Evolutionary conservation across 2,329 filamentous ascomycete genomes (phyloP), one percentile per base, ranked within the genome.

Genomic region (Colletotrichum tropicale): DNA sequence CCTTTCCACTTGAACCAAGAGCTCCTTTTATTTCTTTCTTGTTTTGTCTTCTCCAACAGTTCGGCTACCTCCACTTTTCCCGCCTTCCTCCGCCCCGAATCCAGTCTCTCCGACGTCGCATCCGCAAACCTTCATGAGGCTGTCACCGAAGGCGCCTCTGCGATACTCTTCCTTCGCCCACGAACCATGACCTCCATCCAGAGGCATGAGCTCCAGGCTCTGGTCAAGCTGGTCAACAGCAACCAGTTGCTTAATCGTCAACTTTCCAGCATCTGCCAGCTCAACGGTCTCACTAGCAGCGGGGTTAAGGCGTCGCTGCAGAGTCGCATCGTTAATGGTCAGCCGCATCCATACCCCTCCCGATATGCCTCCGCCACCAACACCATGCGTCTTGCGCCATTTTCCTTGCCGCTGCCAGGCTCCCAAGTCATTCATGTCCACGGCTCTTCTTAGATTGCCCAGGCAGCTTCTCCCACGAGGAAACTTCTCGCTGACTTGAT

Each of bases 231-330:
- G 70, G 84, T 89, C 18, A 84, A 88, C 75, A 83, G 83, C 58
- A 86, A 83, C 43, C 78, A 84, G 15, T 83, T 92, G 26, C 84
- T 91, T 34, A 92, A 92, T 80, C 85, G 87, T 24, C 93, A 96
- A 80, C 90, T 98, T 65, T 94, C 95, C 80, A 89, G 89, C 68
- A 93, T 98, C 78, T 94, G 96, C 81, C 90, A 92, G 77, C 88
- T 91, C 76, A 95, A 98, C 86, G 91, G 92, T 62, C 88, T 98
- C 43, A 90, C 91, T 78, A 94, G 95, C 76, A 94, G 93, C 32
- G 97, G 97, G 24, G 93, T 97, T 81, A 99, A 99, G 88, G 91
- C 92, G 38, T 91, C 94, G 56, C 87, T 98, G 75, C 96, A 98
- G 85, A 87, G 87, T 74, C 93, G 96, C 80, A 94, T 98, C 76